Base-by-base conservation (phyloP, 495 filamentous ascomycete species). In the Xylaria longipes region DNA sequence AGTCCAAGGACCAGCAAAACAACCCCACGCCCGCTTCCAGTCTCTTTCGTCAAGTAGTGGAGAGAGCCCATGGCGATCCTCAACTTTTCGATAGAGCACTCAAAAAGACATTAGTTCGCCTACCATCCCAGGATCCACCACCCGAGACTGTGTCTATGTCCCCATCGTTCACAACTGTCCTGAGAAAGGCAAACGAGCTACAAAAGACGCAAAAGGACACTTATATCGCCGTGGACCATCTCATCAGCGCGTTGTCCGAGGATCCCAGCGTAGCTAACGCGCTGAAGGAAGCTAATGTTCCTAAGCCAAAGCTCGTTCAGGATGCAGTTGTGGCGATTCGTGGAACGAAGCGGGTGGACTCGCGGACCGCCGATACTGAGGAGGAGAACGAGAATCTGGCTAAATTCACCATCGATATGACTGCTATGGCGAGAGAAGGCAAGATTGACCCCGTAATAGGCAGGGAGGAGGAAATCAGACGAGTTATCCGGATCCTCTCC, bases 401-500 rank as follows among this genome's bases (percentile, higher is more conserved):
- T 82, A 99, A 97, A 75, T 99, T 96, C 83, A 97, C 96, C 43
- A 95, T 98, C 74, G 96, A 99, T 80, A 94, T 99, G 93, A 99
- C 96, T 12, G 85, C 91, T 31, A 87, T 96, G 88, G 96, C 96
- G 37, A 87, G 96, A 71, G 96, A 98, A 78, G 96, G 97, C 66
- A 98, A 97, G 85, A 95, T 99, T 68, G 96, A 99, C 78, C 96
- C 96, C 1, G 96, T 99, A 70, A 99, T 99, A 80, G 96, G 96
- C 29, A 88, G 96, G 80, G 96, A 98, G 78, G 96, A 98, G 79
- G 96, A 99, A 80, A 98, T 98, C 74, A 86, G 96, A 74, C 89
- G 96, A 71, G 96, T 98, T 14, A 91, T 99, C 68, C 90, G 96
- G 27, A 98, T 99, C 65, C 87, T 99, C 31, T 96, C 94, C 15